Evolutionary conservation across 106 monocot species (phyloP), one percentile per base, ranked within the genome.

Genomic region (Dendrobium officinale): DNA sequence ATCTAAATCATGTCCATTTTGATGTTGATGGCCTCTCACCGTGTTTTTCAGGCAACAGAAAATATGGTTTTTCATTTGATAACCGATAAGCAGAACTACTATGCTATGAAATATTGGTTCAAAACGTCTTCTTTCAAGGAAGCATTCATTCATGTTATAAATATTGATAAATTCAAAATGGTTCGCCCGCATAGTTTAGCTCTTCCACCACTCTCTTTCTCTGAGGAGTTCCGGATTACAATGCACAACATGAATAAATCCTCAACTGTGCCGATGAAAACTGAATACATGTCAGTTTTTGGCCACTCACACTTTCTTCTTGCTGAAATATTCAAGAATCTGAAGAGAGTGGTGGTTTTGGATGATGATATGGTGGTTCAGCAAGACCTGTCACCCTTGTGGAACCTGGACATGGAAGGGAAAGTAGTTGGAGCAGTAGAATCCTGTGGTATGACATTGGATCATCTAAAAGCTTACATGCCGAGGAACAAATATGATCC

Each of bases 291-390:
- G 26, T 90, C 93, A 24, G 84, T 90, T 79, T 93, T 92, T 83
- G 86, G 96, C n/a, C 90, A 90, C 72, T 85, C 93, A 31, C 96
- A 93, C 78, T 96, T 92, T 89, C 88, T 92, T 83, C 90, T 96
- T 79, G 87, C 96, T 51, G 86, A 92, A 4, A 84, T 96, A 79
- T 91, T 96, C 79, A 80, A 85, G 75, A 86, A 86, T 78, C 75
- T 96, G 45, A 90, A 88, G 56, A 91, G 78, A 75, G 82, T 96
- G 24, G 86, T 96, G 31, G 77, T 96, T 70, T 90, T 96, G 85
- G 96, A 93, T 85, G 96, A 96, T 86, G 96, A 96, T 83, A 73
- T 92, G 64, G 87, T 93, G 42, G 88, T 96, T 70, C 91, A 96
- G 75, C 43, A 82, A 66, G 96, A 96, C 68, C 84, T 96, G 77